These are phyloP conservation scores for Trypanosoma cruzi DNA, from an alignment of 208 protist species.

Conservation along the genomic window DNA sequence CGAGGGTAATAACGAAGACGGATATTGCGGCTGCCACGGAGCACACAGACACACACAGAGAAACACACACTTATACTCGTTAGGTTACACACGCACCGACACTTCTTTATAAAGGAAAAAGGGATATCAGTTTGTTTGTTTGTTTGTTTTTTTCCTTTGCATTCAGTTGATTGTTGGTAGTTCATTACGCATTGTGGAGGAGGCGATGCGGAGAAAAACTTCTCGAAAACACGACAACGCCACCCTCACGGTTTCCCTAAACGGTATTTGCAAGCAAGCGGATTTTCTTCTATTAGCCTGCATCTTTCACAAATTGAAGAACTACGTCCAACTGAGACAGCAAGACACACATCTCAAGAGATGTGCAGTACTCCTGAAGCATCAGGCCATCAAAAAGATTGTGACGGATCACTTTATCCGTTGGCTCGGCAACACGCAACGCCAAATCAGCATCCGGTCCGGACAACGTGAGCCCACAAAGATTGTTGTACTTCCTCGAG, in stretches of 20 bases:
- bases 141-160: too few species aligned
- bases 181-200: background rate
- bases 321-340: conserved; percentile 36
- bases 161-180: background rate
- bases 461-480: conserved; percentile 29
- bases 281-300: conserved; percentile 30
- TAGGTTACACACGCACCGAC: background rate
- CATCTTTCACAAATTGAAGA: conserved; percentile 41
- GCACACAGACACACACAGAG: too few species aligned
- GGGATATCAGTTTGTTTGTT: background rate
- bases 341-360: conserved; percentile 56
- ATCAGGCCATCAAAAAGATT: conserved; percentile 38
- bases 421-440: conserved; percentile 61
- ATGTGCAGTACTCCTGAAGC: conserved; percentile 68
- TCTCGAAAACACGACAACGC: background rate
- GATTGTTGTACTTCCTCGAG: conserved; percentile 58
- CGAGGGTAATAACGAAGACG: background rate
- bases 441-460: conserved; percentile 7
- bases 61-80: background rate
- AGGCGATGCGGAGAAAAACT: background rate
- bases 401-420: conserved; percentile 57
- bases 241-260: background rate
- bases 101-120: background rate
- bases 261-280: conserved; percentile 10
- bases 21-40: background rate